phyloP scores from a whole-genome alignment of 2,329 filamentous ascomycete genomes.

The Xylaria sp. region DNA sequence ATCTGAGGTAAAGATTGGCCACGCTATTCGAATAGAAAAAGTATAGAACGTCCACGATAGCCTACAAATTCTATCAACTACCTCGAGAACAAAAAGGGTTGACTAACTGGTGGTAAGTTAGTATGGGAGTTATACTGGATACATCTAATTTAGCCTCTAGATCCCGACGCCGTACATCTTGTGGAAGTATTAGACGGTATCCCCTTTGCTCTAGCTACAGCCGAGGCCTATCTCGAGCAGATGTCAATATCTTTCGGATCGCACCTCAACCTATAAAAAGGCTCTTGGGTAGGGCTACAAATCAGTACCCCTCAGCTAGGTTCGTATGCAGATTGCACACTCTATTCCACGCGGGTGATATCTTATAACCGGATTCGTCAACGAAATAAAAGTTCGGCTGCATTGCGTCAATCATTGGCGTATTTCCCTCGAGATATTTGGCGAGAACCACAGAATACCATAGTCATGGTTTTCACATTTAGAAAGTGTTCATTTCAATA shows the following conservation, averaged over 20 bases:
- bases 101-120: constrained; percentile 21
- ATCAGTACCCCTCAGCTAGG: constrained; percentile 7
- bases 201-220: constrained; percentile 30
- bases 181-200: constrained; percentile 18
- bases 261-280: constrained; percentile 22
- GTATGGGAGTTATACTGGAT: neutral
- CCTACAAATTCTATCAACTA: constrained; percentile 48
- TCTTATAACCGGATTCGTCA: constrained; percentile 20
- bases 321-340: constrained; percentile 25
- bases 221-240: constrained; percentile 29
- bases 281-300: constrained; percentile 27
- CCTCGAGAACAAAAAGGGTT: constrained; percentile 43
- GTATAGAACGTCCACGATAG: constrained; percentile 48
- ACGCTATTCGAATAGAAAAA: constrained; percentile 48
- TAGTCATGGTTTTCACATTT: too few species aligned
- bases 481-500: too few species aligned
- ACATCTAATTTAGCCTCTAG: constrained; percentile 5
- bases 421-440: constrained; percentile 30
- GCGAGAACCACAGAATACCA: neutral
- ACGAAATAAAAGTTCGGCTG: constrained; percentile 10
- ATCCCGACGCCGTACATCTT: constrained; percentile 21
- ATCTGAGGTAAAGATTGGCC: constrained; percentile 49
- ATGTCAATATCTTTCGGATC: constrained; percentile 13
- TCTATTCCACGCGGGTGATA: constrained; percentile 29
- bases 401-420: constrained; percentile 23